Conservation (phyloP, 139 green algal species). For the Gonium pectorale region DNA sequence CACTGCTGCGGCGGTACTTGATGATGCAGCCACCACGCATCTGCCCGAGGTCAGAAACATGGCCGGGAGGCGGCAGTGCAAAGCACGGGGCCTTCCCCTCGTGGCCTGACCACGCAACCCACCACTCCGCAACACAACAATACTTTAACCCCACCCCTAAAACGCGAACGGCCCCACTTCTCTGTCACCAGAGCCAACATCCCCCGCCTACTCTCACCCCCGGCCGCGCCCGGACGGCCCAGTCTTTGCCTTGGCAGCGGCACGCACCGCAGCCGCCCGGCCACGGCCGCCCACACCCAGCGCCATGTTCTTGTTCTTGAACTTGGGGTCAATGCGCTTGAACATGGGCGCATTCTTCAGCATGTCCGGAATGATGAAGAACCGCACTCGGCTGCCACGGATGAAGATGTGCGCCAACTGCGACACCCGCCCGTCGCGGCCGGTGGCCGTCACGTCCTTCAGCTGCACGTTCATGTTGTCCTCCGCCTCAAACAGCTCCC, state of each 20-base stretch:
- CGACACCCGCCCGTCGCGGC: conserved; percentile 77
- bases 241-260: conserved; percentile 76
- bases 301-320: conserved; percentile 75
- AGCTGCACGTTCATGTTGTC: conserved; percentile 99
- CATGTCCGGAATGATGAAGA: conserved; percentile 99
- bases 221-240: conserved; percentile 18
- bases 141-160: no score
- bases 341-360: conserved; percentile 99
- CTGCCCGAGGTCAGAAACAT: no score
- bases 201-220: conserved; percentile 1
- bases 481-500: conserved; percentile 93
- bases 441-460: conserved; percentile 92
- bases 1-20: no score
- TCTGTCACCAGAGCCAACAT: no score
- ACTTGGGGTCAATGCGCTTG: conserved; percentile 97
- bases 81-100: no score
- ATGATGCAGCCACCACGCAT: no score
- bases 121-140: no score
- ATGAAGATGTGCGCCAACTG: conserved; percentile 96
- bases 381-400: conserved; percentile 83
- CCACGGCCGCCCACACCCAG: conserved; percentile 83
- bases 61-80: no score
- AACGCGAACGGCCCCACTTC: no score
- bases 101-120: no score
- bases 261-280: conserved; percentile 75